Evolutionary conservation across 345 rosid genomes (phyloP).

Genomic region (Diplotaxis tenuifolia): DNA sequence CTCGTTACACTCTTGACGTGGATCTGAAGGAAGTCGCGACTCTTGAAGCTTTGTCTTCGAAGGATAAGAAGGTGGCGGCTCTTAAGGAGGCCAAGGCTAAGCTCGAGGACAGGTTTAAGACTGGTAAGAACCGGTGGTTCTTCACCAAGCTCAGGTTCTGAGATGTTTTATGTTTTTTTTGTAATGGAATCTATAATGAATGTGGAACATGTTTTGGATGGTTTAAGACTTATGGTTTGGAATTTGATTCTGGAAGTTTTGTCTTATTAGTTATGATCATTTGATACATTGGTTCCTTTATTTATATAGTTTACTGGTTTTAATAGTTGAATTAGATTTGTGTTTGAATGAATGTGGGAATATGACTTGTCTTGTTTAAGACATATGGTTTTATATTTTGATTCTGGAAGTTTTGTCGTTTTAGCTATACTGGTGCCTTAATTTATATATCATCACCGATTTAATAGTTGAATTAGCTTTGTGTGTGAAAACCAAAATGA

Average conservation of each 20-base stretch:
- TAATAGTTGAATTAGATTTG: neutral
- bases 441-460: neutral
- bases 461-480: neutral
- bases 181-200: neutral
- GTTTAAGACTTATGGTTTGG: neutral
- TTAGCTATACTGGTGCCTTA: neutral
- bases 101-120: neutral
- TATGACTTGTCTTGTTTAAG: neutral
- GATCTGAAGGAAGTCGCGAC: conserved; percentile 54
- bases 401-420: neutral
- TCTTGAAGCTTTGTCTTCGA: conserved; percentile 39
- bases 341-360: neutral
- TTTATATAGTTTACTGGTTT: neutral
- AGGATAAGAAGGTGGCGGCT: conserved; percentile 48
- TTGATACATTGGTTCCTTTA: neutral
- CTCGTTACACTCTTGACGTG: conserved; percentile 60
- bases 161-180: neutral
- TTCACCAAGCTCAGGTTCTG: neutral
- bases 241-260: neutral
- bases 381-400: neutral
- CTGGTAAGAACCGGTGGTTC: neutral
- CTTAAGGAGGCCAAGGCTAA: neutral
- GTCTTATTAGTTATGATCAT: neutral
- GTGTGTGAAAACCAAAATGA: neutral
- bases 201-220: neutral